phyloP scores from a whole-genome alignment of 257 asterid species.

The Capsicum pubescens region DNA sequence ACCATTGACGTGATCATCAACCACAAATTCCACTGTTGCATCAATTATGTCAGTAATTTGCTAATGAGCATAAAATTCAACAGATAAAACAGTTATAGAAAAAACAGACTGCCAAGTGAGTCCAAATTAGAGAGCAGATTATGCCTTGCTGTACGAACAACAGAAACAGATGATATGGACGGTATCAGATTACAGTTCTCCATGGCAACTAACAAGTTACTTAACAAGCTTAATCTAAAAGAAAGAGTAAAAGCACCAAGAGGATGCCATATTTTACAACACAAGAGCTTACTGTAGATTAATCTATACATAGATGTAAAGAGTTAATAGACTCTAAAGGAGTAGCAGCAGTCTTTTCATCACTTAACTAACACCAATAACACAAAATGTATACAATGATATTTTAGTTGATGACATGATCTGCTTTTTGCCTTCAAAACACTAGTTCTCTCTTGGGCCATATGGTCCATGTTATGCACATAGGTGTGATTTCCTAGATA shows the following conservation, averaged over 20 bases:
- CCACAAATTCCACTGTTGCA: constrained; percentile 76
- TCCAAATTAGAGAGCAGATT: not conserved
- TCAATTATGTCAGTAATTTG: constrained; percentile 12
- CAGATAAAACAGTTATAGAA: not conserved
- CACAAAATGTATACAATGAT: not conserved
- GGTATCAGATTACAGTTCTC: not conserved
- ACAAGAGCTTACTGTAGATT: not conserved
- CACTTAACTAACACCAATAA: not conserved
- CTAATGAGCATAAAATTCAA: not conserved
- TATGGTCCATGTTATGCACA: not conserved
- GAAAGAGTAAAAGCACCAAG: constrained; percentile 5
- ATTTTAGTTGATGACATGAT: constrained; percentile 5
- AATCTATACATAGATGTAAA: not conserved
- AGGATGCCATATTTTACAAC: not conserved
- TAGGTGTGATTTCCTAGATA: not conserved
- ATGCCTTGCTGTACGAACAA: not conserved
- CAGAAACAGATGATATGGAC: not conserved
- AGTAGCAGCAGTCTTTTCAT: not conserved
- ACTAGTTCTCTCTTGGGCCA: not conserved
- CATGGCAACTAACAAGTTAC: not conserved
- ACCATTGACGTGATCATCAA: constrained; percentile 70
- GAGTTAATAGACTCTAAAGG: not conserved
- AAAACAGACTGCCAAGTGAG: not conserved
- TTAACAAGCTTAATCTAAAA: not conserved
- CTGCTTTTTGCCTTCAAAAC: not conserved